phyloP scores from a whole-genome alignment of 106 monocot genomes.

The Phalaenopsis aphrodite region DNA sequence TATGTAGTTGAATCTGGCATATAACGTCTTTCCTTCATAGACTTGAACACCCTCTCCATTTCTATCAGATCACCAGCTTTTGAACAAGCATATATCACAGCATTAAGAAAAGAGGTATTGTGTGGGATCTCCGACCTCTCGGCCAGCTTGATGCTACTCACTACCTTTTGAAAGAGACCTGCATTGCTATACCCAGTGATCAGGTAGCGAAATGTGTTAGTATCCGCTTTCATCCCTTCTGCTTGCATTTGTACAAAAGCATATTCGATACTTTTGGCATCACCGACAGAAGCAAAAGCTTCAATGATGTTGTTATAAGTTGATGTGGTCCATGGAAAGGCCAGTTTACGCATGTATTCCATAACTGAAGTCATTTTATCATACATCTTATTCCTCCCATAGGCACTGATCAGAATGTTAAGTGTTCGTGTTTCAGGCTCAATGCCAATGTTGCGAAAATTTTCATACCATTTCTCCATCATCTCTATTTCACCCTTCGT shows the following conservation, averaged over 20 bases:
- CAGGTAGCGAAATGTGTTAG: conserved; percentile 78
- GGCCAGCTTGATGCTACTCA: conserved; percentile 64
- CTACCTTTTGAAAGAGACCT: conserved; percentile 81
- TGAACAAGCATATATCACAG: conserved; percentile 79
- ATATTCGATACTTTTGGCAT: conserved; percentile 76
- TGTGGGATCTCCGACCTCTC: conserved; percentile 56
- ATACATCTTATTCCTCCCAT: conserved; percentile 70
- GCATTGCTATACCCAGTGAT: conserved; percentile 78
- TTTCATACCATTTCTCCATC: conserved; percentile 98
- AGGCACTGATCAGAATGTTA: conserved; percentile 81
- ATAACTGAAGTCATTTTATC: conserved; percentile 87
- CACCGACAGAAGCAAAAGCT: conserved; percentile 74
- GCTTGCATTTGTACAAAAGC: conserved; percentile 81
- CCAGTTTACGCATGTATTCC: conserved; percentile 84
- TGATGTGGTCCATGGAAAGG: conserved; percentile 79
- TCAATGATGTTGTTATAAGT: conserved; percentile 87
- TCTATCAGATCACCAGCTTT: conserved; percentile 82
- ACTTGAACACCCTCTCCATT: conserved; percentile 93
- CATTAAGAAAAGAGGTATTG: conserved; percentile 66
- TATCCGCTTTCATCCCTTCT: conserved; percentile 81
- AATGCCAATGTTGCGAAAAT: conserved; percentile 63
- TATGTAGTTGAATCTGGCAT: conserved; percentile 53
- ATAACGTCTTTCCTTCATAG: conserved; percentile 63
- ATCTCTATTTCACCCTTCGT: conserved; percentile 52
- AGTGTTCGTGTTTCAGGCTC: conserved; percentile 84